Evolutionary conservation across 495 filamentous ascomycete genomes (phyloP), one percentile per base, ranked within the genome.

Genomic region (Neurospora sp.): DNA sequence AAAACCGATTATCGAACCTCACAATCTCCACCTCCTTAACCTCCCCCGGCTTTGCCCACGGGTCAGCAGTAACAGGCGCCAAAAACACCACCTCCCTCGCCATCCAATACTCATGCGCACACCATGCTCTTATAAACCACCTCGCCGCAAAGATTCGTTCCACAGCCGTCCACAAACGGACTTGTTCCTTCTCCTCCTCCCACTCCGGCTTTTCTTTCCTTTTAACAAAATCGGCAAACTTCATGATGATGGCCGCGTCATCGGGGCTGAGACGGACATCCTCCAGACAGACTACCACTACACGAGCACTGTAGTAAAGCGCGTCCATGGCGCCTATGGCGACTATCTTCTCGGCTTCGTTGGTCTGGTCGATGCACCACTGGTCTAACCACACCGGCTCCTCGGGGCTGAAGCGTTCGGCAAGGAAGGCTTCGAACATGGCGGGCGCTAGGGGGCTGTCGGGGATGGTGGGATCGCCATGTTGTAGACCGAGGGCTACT

Each of bases 281-380:
- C 27, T 71, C 70, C 38, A 71, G 38, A 27, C 70, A 71, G 2
- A 44, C 70, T 0, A 71, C 38, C 0, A 71, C 70, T 2, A 2
- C 0, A 1, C 70, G 31, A 16, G 70, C 70, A 2, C 41, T 71
- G 38, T 39, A 71, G 39, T 71, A 71, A 1, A 71, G 70, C 70
- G 41, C 20, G 70, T 40, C 70, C 31, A 39, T 71, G 41, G 73
- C 69, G 11, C 75, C 80, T 14, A 82, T 77, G 35, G 81, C 77
- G 2, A 71, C 44, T 0, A 35, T 69, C 39, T 80, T 82, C 60
- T 83, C 78, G 0, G 10, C 72, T 12, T 73, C 74, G 49, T 80
- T 72, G 4, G 9, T 40, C 39, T 83, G 80, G 74, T 81, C 78
- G 74, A 82, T 83, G 71, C 80, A 82, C 40, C 82, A 73, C 44